Evolutionary conservation across 1,284 basidiomycete genomes (phyloP).

Genomic region (Mycena citricolor): DNA sequence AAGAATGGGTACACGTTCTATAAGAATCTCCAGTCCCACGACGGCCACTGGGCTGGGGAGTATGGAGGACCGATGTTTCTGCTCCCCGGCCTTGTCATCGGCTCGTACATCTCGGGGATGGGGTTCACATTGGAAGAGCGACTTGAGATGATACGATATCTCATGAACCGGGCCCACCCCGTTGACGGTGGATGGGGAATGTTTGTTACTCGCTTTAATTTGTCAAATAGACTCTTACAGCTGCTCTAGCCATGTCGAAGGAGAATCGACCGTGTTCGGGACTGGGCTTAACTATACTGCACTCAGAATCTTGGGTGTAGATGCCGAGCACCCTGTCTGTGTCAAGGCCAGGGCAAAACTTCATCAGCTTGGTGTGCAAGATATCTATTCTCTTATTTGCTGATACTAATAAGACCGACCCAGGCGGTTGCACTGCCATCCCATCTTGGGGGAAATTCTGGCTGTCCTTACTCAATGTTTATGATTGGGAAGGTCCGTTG

Average conservation of each 20-base stretch:
- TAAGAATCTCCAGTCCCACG: slow-evolving; percentile 83
- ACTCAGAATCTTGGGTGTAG: slow-evolving; percentile 83
- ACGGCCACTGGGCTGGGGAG: slow-evolving; percentile 82
- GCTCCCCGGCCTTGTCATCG: slow-evolving; percentile 88
- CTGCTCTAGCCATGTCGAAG: slow-evolving; percentile 77
- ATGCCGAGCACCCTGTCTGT: slow-evolving; percentile 77
- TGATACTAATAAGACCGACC: no score
- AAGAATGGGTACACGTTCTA: slow-evolving; percentile 88
- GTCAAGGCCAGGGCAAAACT: slow-evolving; percentile 74
- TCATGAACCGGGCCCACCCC: slow-evolving; percentile 72
- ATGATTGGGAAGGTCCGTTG: slow-evolving; percentile 89
- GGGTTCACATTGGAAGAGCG: slow-evolving; percentile 75
- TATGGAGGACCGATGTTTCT: slow-evolving; percentile 95
- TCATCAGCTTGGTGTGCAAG: slow-evolving; percentile 66
- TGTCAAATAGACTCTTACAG: slow-evolving; percentile 2
- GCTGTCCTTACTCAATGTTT: slow-evolving; percentile 89
- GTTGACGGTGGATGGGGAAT: slow-evolving; percentile 93
- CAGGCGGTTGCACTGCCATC: slow-evolving; percentile 79
- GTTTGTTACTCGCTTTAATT: slow-evolving; percentile 48
- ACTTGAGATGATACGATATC: slow-evolving; percentile 89
- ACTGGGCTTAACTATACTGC: slow-evolving; percentile 91
- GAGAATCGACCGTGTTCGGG: slow-evolving; percentile 90
- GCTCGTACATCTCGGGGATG: slow-evolving; percentile 84
- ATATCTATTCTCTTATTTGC: not conserved
- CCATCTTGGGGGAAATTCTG: slow-evolving; percentile 98